Percentiles rank a stretch among this genome's conserved stretches.
phyloP scores from a whole-genome alignment of 805 yeast species.

The Yarrowia sp. region DNA sequence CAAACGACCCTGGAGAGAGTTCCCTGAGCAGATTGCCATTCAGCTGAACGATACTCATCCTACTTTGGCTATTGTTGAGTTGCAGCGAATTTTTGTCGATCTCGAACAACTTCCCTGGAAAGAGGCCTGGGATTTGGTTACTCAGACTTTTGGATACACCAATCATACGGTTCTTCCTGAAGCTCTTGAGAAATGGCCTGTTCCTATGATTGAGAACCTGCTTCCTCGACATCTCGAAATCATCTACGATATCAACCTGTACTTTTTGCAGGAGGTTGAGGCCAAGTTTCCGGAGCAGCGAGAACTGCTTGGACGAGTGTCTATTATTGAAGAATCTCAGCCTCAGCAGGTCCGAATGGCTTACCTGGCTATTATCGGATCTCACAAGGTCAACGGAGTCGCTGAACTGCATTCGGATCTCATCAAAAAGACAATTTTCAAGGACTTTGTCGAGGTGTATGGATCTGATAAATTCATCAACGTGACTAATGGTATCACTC shows the following conservation, averaged over 20 bases:
- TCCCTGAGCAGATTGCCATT: slow-evolving; percentile 83
- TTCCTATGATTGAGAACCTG: slow-evolving; percentile 69
- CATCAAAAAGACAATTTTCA: slow-evolving; percentile 83
- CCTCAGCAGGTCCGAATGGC: slow-evolving; percentile 93
- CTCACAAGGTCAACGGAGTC: slow-evolving; percentile 92
- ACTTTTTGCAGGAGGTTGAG: slow-evolving; percentile 74
- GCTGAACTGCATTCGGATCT: slow-evolving; percentile 93
- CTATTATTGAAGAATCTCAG: slow-evolving; percentile 76
- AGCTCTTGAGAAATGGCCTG: slow-evolving; percentile 95
- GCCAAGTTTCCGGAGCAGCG: slow-evolving; percentile 69
- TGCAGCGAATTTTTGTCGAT: slow-evolving; percentile 82
- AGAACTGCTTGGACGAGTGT: slow-evolving; percentile 66
- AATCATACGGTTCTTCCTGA: slow-evolving; percentile 94
- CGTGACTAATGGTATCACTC: slow-evolving; percentile 93
- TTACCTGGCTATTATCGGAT: slow-evolving; percentile 81
- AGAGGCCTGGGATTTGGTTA: slow-evolving; percentile 81
- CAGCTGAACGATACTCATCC: slow-evolving; percentile 96
- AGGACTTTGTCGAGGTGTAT: slow-evolving; percentile 80
- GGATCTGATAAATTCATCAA: slow-evolving; percentile 84
- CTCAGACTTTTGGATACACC: slow-evolving; percentile 81
- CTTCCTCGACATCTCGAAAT: slow-evolving; percentile 91
- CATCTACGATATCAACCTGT: slow-evolving; percentile 78
- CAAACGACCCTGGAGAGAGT: slow-evolving; percentile 72
- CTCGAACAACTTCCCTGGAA: slow-evolving; percentile 79
- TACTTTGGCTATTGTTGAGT: slow-evolving; percentile 83